Conservation (phyloP, 177 flowering plant species). For the Vitis hybrid region DNA sequence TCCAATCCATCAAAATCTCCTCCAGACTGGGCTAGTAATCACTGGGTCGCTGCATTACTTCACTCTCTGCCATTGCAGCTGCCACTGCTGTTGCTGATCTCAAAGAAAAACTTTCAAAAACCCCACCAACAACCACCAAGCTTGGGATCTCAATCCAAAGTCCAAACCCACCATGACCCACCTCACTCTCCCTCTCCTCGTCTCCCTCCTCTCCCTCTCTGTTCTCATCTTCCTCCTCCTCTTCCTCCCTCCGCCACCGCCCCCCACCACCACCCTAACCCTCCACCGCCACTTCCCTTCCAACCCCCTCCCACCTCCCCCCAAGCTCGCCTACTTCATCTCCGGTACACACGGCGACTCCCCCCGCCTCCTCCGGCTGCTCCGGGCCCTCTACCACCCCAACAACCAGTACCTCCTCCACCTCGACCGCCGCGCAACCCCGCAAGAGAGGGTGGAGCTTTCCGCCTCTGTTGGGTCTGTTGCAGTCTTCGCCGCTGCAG, state of each 20-base stretch:
- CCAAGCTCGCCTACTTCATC: constrained; percentile 31
- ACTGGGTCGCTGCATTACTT: too few species aligned
- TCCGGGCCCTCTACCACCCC: constrained; percentile 29
- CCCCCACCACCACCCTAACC: neutral
- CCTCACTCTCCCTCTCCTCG: neutral
- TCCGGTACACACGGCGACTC: constrained; percentile 24
- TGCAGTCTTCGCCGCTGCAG: constrained; percentile 12
- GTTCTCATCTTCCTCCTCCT: neutral
- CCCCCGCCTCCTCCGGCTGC: constrained; percentile 22
- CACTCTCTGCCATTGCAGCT: too few species aligned
- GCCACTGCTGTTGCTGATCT: neutral
- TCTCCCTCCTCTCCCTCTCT: neutral
- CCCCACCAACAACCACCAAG: neutral
- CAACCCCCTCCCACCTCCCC: constrained; percentile 17
- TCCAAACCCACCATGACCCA: neutral
- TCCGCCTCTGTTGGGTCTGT: constrained; percentile 11
- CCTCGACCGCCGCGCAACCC: constrained; percentile 19
- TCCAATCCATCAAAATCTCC: neutral
- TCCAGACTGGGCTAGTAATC: too few species aligned
- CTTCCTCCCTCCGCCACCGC: neutral
- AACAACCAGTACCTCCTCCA: constrained; percentile 31
- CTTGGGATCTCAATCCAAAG: too few species aligned
- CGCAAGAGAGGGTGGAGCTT: constrained; percentile 4
- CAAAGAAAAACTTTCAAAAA: neutral
- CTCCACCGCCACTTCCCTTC: neutral